Percentiles rank a stretch among this genome's conserved stretches.
Evolutionary conservation across 2,329 filamentous ascomycete species (phyloP).

Genomic region (Trichoderma atrobrunneum): DNA sequence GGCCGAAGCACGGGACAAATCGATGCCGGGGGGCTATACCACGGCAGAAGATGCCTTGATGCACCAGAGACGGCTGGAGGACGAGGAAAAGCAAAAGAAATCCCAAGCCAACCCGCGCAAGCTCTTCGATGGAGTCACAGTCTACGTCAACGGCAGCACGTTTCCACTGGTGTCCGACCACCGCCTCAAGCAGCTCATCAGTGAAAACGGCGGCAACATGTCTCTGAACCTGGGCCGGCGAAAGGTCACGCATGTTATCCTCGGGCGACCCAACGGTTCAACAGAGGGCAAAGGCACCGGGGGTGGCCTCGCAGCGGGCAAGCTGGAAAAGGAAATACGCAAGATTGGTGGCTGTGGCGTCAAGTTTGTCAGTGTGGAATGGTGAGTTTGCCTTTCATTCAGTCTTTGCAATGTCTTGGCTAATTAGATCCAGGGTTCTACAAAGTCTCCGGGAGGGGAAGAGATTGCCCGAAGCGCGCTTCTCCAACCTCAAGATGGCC

Average conservation of each 20-base stretch:
- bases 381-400: conserved; percentile 50
- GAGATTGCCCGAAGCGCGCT: conserved; percentile 71
- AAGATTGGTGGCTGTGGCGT: conserved; percentile 65
- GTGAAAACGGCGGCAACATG: conserved; percentile 68
- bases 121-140: conserved; percentile 68
- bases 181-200: conserved; percentile 75
- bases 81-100: conserved; percentile 51
- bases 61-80: conserved; percentile 33
- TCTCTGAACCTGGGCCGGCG: conserved; percentile 69
- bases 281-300: conserved; percentile 67
- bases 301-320: conserved; percentile 71
- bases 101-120: conserved; percentile 30
- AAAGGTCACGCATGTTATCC: conserved; percentile 80
- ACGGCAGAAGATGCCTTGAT: conserved; percentile 23
- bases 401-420: background rate
- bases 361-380: conserved; percentile 78
- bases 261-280: conserved; percentile 57
- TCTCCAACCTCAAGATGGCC: conserved; percentile 61
- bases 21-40: background rate
- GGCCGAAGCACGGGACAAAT: background rate
- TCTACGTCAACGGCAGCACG: conserved; percentile 89
- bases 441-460: conserved; percentile 76
- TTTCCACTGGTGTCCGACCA: conserved; percentile 80
- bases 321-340: conserved; percentile 77
- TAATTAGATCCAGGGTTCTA: conserved; percentile 58